These are phyloP conservation scores for Tetracladium setigerum DNA, from an alignment of 495 filamentous ascomycete species.

Conservation along the genomic window DNA sequence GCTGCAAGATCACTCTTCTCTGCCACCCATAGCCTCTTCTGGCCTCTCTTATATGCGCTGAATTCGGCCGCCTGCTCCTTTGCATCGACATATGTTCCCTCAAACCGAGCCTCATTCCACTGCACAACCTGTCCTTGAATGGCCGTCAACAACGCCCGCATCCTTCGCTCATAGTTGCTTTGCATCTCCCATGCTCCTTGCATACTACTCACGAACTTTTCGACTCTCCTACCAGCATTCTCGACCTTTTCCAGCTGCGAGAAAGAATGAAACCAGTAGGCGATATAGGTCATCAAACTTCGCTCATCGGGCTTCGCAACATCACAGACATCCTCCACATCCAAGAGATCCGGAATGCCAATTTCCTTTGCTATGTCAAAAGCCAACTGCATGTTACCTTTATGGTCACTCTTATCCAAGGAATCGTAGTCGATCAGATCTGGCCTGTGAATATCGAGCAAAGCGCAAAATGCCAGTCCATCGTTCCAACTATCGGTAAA, in stretches of 20 bases:
- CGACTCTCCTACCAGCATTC: constrained; percentile 89
- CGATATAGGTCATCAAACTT: constrained; percentile 97
- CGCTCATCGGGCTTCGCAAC: constrained; percentile 93
- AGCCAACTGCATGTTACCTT: constrained; percentile 93
- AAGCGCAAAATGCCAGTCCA: constrained; percentile 90
- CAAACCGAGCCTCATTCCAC: constrained; percentile 76
- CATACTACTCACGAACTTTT: constrained; percentile 99
- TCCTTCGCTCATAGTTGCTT: constrained; percentile 82
- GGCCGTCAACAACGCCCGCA: constrained; percentile 66
- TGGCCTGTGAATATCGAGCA: constrained; percentile 93
- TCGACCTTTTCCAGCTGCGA: constrained; percentile 97
- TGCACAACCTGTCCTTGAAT: constrained; percentile 62
- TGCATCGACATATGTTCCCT: constrained; percentile 87
- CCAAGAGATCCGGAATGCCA: constrained; percentile 89
- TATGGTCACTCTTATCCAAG: constrained; percentile 89
- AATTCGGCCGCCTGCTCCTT: constrained; percentile 81
- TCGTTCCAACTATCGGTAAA: constrained; percentile 97
- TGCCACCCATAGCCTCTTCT: constrained; percentile 91
- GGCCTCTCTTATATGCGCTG: constrained; percentile 74
- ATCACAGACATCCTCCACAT: constrained; percentile 97
- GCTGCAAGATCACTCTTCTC: constrained; percentile 94
- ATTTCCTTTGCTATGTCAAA: constrained; percentile 98
- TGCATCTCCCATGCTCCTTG: constrained; percentile 99
- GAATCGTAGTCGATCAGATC: constrained; percentile 95
- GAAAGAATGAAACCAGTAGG: constrained; percentile 99